Conservation (phyloP, 2,329 filamentous ascomycete species). For the Aspergillus quadricinctus region DNA sequence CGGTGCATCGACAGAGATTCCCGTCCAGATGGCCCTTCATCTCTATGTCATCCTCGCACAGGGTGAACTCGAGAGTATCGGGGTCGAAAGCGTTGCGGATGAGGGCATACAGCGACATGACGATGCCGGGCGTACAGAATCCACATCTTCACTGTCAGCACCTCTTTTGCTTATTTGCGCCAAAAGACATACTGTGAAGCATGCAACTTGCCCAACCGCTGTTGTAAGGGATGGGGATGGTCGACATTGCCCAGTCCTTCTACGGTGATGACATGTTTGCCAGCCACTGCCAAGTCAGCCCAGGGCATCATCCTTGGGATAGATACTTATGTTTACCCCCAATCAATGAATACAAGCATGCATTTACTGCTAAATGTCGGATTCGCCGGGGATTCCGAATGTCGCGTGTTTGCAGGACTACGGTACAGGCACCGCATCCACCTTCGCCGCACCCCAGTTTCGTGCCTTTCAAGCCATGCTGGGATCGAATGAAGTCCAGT, state of each 20-base stretch:
- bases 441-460: constrained; percentile 97
- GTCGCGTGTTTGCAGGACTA: constrained; percentile 6
- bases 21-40: constrained; percentile 96
- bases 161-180: too few relatives aligned
- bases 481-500: constrained; percentile 81
- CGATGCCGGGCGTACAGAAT: constrained; percentile 96
- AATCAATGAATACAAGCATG: constrained; percentile 85
- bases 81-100: constrained; percentile 59
- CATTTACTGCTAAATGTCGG: constrained; percentile 66
- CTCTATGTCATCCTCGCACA: constrained; percentile 70
- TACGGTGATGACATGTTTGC: constrained; percentile 96
- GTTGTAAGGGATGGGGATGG: constrained; percentile 81
- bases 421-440: constrained; percentile 70
- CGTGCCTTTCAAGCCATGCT: constrained; percentile 84
- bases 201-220: constrained; percentile 86
- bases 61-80: constrained; percentile 45
- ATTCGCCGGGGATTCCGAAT: not conserved
- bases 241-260: constrained; percentile 91
- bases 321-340: constrained; percentile 44
- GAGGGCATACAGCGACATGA: constrained; percentile 88
- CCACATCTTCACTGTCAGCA: constrained; percentile 63
- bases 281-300: constrained; percentile 55
- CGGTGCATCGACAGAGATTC: constrained; percentile 92
- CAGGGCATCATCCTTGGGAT: too few relatives aligned
- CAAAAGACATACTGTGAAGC: too few relatives aligned